A percentile compares a stretch with the other conserved stretches of the same genome.
Evolutionary conservation across 2,329 filamentous ascomycete genomes (phyloP).

Genomic region (Aspergillus brunneoviolaceus): DNA sequence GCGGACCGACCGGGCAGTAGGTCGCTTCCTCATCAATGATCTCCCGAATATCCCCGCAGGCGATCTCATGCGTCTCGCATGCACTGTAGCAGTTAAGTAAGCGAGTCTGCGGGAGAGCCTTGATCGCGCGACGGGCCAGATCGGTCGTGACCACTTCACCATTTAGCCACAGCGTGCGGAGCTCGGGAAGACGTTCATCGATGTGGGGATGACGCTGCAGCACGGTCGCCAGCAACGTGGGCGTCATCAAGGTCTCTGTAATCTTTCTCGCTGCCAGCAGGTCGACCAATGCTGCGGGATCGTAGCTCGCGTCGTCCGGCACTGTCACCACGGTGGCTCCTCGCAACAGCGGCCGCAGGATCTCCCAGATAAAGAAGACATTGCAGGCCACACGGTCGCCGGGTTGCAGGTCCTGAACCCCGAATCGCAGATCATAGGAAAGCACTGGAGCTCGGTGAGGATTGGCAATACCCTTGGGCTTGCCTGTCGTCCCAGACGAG

Average conservation of each 20-base stretch:
- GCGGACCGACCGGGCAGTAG: slow-evolving; percentile 73
- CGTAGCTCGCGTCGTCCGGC: slow-evolving; percentile 74
- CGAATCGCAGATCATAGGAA: slow-evolving; percentile 73
- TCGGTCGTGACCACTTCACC: slow-evolving; percentile 81
- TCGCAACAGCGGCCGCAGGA: slow-evolving; percentile 70
- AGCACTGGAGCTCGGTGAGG: slow-evolving; percentile 71
- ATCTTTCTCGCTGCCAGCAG: slow-evolving; percentile 64
- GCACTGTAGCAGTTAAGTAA: slow-evolving; percentile 80
- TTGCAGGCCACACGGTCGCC: slow-evolving; percentile 83
- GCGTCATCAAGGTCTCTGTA: slow-evolving; percentile 82
- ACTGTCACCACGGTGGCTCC: slow-evolving; percentile 75
- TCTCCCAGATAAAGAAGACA: slow-evolving; percentile 86
- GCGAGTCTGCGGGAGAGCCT: slow-evolving; percentile 66
- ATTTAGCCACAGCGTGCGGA: slow-evolving; percentile 75
- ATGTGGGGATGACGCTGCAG: slow-evolving; percentile 68
- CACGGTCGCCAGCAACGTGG: slow-evolving; percentile 72
- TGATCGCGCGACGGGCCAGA: slow-evolving; percentile 66
- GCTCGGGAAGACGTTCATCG: slow-evolving; percentile 60
- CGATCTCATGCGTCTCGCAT: slow-evolving; percentile 78
- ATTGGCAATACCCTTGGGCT: slow-evolving; percentile 80
- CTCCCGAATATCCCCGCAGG: slow-evolving; percentile 70
- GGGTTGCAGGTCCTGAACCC: slow-evolving; percentile 65
- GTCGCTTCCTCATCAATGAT: slow-evolving; percentile 64
- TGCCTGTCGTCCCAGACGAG: slow-evolving; percentile 74
- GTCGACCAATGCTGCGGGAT: slow-evolving; percentile 71